These are phyloP conservation scores for Solanum sejunctum DNA, from an alignment of 257 asterid genomes.

Conservation along the genomic window DNA sequence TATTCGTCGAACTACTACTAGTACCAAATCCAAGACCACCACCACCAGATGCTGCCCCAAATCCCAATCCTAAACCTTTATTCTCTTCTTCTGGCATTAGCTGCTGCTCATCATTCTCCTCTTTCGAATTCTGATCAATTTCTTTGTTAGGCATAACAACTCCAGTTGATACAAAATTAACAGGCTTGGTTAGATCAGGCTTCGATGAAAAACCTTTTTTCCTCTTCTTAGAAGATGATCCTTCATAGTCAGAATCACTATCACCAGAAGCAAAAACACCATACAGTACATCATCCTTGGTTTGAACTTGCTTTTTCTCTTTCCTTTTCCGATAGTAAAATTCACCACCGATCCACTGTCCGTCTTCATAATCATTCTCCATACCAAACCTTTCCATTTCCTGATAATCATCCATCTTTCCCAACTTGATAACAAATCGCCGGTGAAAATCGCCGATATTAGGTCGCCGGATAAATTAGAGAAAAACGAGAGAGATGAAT, in stretches of 20 bases:
- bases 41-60: constrained; percentile 10
- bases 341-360: constrained; percentile 64
- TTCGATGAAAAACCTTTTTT: constrained; percentile 39
- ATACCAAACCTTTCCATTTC: constrained; percentile 70
- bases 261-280: constrained; percentile 76
- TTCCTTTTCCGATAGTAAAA: constrained; percentile 43
- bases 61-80: constrained; percentile 29
- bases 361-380: constrained; percentile 79
- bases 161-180: constrained; percentile 59
- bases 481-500: neutral
- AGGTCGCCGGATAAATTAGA: neutral
- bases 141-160: constrained; percentile 53
- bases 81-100: constrained; percentile 10
- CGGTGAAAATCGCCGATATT: neutral
- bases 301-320: constrained; percentile 49
- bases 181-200: constrained; percentile 63
- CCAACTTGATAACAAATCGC: neutral
- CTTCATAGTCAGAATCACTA: constrained; percentile 51
- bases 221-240: constrained; percentile 44
- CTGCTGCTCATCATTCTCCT: constrained; percentile 12
- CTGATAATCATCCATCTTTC: constrained; percentile 63
- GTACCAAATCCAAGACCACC: constrained; percentile 35
- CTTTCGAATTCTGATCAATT: constrained; percentile 31
- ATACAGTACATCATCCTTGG: constrained; percentile 60
- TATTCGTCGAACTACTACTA: constrained; percentile 13